Percentiles rank a stretch among this genome's conserved stretches.
Evolutionary conservation across 2,329 filamentous ascomycete genomes (phyloP).

Genomic region (Septoria petroselini): DNA sequence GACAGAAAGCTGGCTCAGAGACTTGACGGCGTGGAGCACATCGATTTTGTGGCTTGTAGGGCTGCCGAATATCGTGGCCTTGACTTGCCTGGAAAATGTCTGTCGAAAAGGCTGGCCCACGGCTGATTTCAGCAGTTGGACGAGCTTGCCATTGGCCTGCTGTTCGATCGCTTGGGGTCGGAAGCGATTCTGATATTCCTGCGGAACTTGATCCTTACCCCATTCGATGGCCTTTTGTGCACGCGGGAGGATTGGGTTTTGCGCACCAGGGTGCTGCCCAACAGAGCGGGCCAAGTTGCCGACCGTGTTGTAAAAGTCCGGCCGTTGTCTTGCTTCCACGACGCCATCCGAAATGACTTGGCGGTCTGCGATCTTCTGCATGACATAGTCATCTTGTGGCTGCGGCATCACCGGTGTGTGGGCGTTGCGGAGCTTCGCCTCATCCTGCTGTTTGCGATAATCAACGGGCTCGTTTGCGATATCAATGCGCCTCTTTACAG

Average conservation of each 20-base stretch:
- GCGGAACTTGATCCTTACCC: constrained; percentile 24
- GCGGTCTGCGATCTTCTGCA: constrained; percentile 34
- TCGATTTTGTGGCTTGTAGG: constrained; percentile 68
- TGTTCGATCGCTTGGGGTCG: constrained; percentile 51
- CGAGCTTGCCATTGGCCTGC: constrained; percentile 44
- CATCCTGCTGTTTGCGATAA: constrained; percentile 23
- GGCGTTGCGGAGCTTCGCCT: constrained; percentile 20
- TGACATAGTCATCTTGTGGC: constrained; percentile 26
- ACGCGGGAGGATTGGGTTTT: constrained; percentile 39
- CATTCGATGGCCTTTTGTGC: constrained; percentile 38
- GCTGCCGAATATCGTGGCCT: constrained; percentile 64
- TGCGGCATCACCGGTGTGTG: constrained; percentile 27
- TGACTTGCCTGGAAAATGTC: constrained; percentile 63
- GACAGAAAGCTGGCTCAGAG: constrained; percentile 62
- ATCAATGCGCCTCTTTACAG: constrained; percentile 65
- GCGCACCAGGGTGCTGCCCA: constrained; percentile 46
- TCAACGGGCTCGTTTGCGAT: constrained; percentile 36
- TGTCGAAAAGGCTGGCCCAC: constrained; percentile 69
- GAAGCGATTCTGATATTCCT: constrained; percentile 52
- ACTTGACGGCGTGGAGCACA: constrained; percentile 67
- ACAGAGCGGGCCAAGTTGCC: constrained; percentile 47
- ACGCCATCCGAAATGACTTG: constrained; percentile 27
- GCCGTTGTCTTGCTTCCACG: constrained; percentile 25
- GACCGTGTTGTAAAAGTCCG: constrained; percentile 37
- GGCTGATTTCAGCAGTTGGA: constrained; percentile 49